Evolutionary conservation across 441 rosid species (phyloP).

Genomic region (Adansonia rubrostipa): DNA sequence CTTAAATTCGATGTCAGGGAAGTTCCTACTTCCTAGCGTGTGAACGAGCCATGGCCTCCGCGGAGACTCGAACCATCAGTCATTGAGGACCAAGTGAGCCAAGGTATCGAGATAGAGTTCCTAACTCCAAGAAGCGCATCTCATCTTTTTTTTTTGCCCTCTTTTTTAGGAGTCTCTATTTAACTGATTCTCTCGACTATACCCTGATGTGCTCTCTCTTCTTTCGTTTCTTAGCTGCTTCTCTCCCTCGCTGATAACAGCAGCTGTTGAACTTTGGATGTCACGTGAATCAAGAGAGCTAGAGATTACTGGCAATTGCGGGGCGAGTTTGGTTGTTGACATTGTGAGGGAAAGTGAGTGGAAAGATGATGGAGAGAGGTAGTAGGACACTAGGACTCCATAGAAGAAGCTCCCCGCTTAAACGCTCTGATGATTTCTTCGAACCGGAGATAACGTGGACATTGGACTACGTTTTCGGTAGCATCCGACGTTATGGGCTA

Average conservation of each 20-base stretch:
- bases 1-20: slow-evolving; percentile 66
- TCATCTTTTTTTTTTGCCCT: slow-evolving; percentile 56
- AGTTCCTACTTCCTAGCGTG: slow-evolving; percentile 42
- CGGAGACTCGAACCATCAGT: slow-evolving; percentile 73
- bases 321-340: slow-evolving; percentile 26
- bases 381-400: slow-evolving; percentile 52
- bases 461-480: background rate
- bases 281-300: slow-evolving; percentile 49
- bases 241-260: slow-evolving; percentile 74
- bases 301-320: slow-evolving; percentile 29
- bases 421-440: slow-evolving; percentile 26
- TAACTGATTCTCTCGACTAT: slow-evolving; percentile 80
- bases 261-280: slow-evolving; percentile 35
- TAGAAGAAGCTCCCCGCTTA: slow-evolving; percentile 60
- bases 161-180: slow-evolving; percentile 50
- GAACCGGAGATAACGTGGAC: background rate
- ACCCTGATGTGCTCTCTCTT: slow-evolving; percentile 65
- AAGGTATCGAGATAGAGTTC: slow-evolving; percentile 73
- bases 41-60: slow-evolving; percentile 59
- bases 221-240: slow-evolving; percentile 72
- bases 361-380: slow-evolving; percentile 23
- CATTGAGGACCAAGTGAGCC: slow-evolving; percentile 68
- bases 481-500: background rate
- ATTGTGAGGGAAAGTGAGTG: slow-evolving; percentile 35
- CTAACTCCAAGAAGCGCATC: slow-evolving; percentile 54